A percentile compares a stretch with the other conserved stretches of the same genome.
These are phyloP conservation scores for Termitomyces eurrhizus DNA, from an alignment of 768 basidiomycete species.

Conservation along the genomic window DNA sequence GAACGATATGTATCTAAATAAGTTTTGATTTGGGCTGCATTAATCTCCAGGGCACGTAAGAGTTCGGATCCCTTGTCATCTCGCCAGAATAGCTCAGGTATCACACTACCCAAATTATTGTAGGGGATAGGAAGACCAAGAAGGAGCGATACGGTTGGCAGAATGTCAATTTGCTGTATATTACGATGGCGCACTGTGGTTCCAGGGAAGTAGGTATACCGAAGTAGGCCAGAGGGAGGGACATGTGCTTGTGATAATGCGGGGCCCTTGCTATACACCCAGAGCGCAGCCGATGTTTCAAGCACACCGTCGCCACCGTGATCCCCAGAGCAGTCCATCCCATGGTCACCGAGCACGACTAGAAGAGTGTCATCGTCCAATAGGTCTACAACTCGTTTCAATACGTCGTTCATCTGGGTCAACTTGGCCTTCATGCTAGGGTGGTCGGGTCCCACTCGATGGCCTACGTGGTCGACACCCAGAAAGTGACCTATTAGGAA, in stretches of 20 bases:
- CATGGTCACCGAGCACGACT: constrained; percentile 92
- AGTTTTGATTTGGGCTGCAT: constrained; percentile 67
- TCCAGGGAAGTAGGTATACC: constrained; percentile 58
- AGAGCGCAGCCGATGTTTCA: constrained; percentile 83
- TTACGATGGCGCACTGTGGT: constrained; percentile 49
- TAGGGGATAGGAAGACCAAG: constrained; percentile 93
- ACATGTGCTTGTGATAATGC: constrained; percentile 35
- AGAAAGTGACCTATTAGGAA: constrained; percentile 90
- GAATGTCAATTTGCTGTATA: constrained; percentile 91
- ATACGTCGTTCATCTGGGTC: constrained; percentile 80
- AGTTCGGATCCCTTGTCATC: constrained; percentile 37
- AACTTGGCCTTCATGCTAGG: constrained; percentile 84
- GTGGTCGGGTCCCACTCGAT: constrained; percentile 89
- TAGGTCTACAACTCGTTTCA: constrained; percentile 64
- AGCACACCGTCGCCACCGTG: constrained; percentile 89
- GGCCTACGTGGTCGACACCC: constrained; percentile 95
- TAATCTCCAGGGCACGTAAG: constrained; percentile 59
- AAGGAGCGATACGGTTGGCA: constrained; percentile 83
- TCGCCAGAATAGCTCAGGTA: constrained; percentile 87
- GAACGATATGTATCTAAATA: constrained; percentile 78
- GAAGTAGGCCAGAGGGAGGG: constrained; percentile 50
- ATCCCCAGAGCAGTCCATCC: constrained; percentile 93
- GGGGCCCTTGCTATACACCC: constrained; percentile 86
- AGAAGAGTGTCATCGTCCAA: constrained; percentile 88
- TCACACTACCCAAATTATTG: constrained; percentile 88